Conservation (phyloP, 192 early-diverging fungal genomes). For the Chytriomyces hyalinus region DNA sequence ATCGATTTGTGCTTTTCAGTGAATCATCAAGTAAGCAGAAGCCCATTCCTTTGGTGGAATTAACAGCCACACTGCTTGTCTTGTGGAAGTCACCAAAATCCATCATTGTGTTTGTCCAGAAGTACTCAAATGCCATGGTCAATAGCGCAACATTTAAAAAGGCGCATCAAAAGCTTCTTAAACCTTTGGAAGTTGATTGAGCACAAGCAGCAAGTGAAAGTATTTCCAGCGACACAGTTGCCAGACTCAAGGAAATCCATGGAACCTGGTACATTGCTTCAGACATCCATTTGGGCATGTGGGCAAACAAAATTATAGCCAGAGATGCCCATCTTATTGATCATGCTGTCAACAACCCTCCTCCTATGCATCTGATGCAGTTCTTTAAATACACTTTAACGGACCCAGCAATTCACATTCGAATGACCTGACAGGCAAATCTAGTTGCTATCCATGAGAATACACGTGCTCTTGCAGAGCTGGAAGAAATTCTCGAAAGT, state of each 20-base stretch:
- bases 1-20: too few relatives aligned
- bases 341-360: background rate
- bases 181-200: too few relatives aligned
- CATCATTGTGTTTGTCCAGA: too few relatives aligned
- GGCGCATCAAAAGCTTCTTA: too few relatives aligned
- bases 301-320: background rate
- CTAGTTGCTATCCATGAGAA: background rate
- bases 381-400: background rate
- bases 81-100: too few relatives aligned
- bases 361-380: background rate
- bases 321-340: background rate
- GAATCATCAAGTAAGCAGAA: too few relatives aligned
- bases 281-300: background rate
- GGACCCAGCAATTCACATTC: background rate
- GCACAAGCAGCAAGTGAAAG: too few relatives aligned
- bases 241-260: background rate
- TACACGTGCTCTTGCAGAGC: background rate
- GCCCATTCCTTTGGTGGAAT: too few relatives aligned
- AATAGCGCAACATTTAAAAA: too few relatives aligned
- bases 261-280: background rate
- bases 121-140: too few relatives aligned
- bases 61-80: too few relatives aligned
- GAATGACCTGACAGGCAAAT: background rate
- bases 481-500: conserved; percentile 9
- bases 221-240: background rate